phyloP scores from a whole-genome alignment of 176 grass and related monocot species.

The Oropetium thomaeum region DNA sequence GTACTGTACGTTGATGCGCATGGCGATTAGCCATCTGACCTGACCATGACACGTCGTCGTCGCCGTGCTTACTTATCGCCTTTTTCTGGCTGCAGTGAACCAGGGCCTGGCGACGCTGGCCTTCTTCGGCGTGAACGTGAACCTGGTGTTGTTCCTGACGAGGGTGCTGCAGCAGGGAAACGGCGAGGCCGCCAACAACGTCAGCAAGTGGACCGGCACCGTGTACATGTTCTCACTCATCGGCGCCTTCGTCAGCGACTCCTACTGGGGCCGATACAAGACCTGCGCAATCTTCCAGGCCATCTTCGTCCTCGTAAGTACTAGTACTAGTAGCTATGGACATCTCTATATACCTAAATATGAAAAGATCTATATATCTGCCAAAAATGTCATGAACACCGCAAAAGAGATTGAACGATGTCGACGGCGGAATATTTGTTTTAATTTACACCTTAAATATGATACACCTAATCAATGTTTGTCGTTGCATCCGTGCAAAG shows the following conservation, averaged over 20 bases:
- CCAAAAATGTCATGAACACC: background rate
- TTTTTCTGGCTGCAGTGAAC: constrained; percentile 56
- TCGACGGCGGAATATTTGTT: too few species aligned
- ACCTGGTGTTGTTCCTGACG: constrained; percentile 94
- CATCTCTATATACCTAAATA: background rate
- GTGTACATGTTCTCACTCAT: constrained; percentile 98
- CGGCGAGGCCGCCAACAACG: constrained; percentile 91
- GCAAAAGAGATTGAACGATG: background rate
- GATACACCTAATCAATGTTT: background rate
- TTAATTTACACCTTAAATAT: too few species aligned
- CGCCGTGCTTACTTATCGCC: background rate
- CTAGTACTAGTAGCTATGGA: too few species aligned
- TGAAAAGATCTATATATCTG: background rate
- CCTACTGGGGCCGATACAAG: constrained; percentile 94
- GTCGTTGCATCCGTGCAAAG: background rate
- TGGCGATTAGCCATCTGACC: background rate
- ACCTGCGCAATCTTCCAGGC: constrained; percentile 89
- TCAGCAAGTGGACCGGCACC: constrained; percentile 98
- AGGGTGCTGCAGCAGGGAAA: constrained; percentile 82
- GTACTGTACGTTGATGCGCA: background rate
- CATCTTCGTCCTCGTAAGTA: constrained; percentile 84
- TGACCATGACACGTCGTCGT: background rate
- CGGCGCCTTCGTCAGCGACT: constrained; percentile 94
- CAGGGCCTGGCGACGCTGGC: constrained; percentile 87
- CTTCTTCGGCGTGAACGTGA: constrained; percentile 94